Evolutionary conservation across 1,139 yeast genomes (phyloP), one percentile per base, ranked within the genome.

Genomic region (Yamadazyma dendronema): DNA sequence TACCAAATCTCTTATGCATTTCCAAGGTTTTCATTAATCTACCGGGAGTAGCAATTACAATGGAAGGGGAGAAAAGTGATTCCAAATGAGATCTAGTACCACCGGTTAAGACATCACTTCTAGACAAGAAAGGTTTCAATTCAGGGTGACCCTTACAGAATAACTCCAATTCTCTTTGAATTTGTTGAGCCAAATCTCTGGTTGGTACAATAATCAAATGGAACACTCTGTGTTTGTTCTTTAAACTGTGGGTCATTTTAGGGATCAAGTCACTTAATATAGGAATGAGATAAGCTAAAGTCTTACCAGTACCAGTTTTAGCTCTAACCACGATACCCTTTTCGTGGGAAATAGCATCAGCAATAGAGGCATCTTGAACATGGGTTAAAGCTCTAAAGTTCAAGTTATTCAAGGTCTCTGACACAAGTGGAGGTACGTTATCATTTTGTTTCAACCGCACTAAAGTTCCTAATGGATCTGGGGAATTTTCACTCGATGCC

Each of bases 241-340:
- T 38, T 12, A 44, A 15, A 38, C 41, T 38, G 24, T 48, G 40
- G 28, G 19, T 24, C 35, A 39, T 43, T 3, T n/a, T 19, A 1
- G 51, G 49, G 26, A 37, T 41, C 25, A 48, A 40, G 12, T 46
- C 50, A n/a, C 58, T 56, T 31, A 89, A 63, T 6, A 87, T 67
- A 2, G 97, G 97, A 33, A 89, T 68, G 43, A 89, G 79, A 57
- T 87, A 90, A 0, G 96, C 95, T 42, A 86, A 77, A 0, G 97
- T 90, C 59, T 90, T 90, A 54, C 97, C 97, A 1, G 97, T 89
- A 55, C 97, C 97, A 4, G 97, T 90, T 57, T 87, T 87, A 25
- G 97, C 97, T 49, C 95, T 74, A 26, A 87, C 92, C 17, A 89
- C 89, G 38, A 88, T 68, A 46, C 94, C 90, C 10, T 58, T 59